Conservation (phyloP, 2,329 filamentous ascomycete genomes). For the Fusarium nurragi region DNA sequence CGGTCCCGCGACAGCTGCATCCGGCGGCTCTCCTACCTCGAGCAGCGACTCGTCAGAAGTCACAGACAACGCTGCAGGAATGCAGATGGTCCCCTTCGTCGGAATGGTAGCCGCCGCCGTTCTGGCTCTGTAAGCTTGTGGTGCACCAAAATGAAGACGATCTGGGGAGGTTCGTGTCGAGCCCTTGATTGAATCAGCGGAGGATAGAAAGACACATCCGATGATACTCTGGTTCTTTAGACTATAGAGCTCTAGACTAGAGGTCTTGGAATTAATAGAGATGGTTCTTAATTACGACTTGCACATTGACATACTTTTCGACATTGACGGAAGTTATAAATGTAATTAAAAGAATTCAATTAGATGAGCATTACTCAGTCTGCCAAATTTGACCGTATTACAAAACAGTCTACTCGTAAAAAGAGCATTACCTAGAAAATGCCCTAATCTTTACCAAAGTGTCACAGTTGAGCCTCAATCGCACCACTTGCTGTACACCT, state of each 20-base stretch:
- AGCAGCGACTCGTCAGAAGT: constrained; percentile 17
- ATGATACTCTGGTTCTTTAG: constrained; percentile 10
- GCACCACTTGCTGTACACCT: not conserved
- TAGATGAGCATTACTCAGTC: too few species aligned
- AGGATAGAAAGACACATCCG: constrained; percentile 31
- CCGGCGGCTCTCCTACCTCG: constrained; percentile 12
- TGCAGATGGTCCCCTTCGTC: constrained; percentile 34
- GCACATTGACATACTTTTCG: too few species aligned
- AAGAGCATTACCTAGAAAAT: not conserved
- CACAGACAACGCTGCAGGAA: constrained; percentile 27
- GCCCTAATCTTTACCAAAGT: not conserved
- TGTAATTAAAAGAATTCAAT: not conserved
- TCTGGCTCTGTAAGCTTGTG: constrained; percentile 32
- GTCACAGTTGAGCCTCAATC: not conserved
- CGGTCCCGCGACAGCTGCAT: constrained; percentile 19
- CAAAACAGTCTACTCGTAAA: not conserved
- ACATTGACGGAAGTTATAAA: not conserved
- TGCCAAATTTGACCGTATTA: too few species aligned
- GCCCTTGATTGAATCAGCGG: constrained; percentile 26
- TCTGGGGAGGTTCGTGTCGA: constrained; percentile 17
- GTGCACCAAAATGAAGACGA: not conserved
- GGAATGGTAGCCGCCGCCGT: constrained; percentile 39
- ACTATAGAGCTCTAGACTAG: not conserved
- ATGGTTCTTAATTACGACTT: constrained; percentile 7
- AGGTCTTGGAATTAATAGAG: constrained; percentile 5